phyloP scores from a whole-genome alignment of 2,329 filamentous ascomycete species.

The Teratosphaeria destructans region DNA sequence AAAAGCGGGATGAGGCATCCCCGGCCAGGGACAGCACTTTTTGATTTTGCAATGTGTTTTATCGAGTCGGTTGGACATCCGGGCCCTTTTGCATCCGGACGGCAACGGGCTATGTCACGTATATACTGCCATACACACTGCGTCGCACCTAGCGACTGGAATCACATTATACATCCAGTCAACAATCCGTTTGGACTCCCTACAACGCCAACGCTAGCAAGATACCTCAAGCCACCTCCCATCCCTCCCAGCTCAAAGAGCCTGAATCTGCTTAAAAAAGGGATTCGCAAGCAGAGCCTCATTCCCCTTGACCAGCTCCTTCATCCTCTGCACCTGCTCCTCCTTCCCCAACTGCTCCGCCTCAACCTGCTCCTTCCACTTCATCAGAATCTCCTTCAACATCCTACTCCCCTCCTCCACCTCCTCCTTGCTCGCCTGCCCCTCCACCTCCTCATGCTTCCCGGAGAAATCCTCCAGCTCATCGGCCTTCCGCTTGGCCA shows the following conservation, averaged over 20 bases:
- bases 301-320: constrained; percentile 66
- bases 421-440: constrained; percentile 67
- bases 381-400: constrained; percentile 70
- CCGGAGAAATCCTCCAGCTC: constrained; percentile 92
- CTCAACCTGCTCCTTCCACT: constrained; percentile 66
- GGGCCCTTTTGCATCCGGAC: neutral
- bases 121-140: neutral
- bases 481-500: constrained; percentile 98
- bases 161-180: neutral
- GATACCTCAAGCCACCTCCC: neutral
- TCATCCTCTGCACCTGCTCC: constrained; percentile 69
- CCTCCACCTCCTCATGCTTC: constrained; percentile 48
- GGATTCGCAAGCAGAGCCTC: constrained; percentile 51
- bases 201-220: neutral
- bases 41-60: no score
- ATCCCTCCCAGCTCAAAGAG: constrained; percentile 23
- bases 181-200: neutral
- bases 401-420: constrained; percentile 79
- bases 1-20: no score
- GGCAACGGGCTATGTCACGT: neutral
- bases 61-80: no score
- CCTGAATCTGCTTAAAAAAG: constrained; percentile 55
- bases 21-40: no score
- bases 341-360: constrained; percentile 52
- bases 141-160: neutral